Base-by-base conservation (phyloP, 2,329 filamentous ascomycete species). In the Fusarium sulawesiense region DNA sequence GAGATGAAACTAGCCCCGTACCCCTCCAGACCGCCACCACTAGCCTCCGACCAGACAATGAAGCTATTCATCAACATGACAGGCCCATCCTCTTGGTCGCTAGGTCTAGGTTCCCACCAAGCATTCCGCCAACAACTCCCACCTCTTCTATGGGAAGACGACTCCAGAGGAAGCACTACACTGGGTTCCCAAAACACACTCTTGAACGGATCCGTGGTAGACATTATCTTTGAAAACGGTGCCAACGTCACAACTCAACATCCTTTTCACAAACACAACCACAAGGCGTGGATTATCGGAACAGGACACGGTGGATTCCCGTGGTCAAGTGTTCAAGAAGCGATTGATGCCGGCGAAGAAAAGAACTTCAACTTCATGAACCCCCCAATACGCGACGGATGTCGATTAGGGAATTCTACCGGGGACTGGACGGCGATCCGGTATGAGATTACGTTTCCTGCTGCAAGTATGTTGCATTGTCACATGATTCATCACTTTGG, bases 401-500 rank as follows among this genome's bases (percentile, higher is more conserved):
- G 48, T 6, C 48, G 48, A 18, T 13, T 50, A 7, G 48, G 48
- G 2, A 50, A 50, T 4, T 30, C 48, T 4, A 50, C 48, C 2
- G 48, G 48, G n/a, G 30, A 50, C 21, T 50, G 48, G 48, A 50
- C 48, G 1, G 48, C n/a, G 9, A 50, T 50, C 16, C 48, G 48
- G 6, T 50, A 50, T 18, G 21, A 50, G 12, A 50, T 50, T 2
- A 37, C 48, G 20, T 50, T 50, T 18, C 30, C 48, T 16, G 48
- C 48, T 16, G 48, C 48, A 6, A 50, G 48, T 5, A 50, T 50
- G 48, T 13, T 50, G 8, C 48, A 50, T 20, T 50, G 48, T 4
- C 48, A 50, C 5, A 50, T 50, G 30, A 50, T 50, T 16, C 48
- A 50, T 50, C 30, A 37, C n/a, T 50, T 50, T 8, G 48, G 48